phyloP scores from a whole-genome alignment of 768 basidiomycete species.

The Podaxis sp. region DNA sequence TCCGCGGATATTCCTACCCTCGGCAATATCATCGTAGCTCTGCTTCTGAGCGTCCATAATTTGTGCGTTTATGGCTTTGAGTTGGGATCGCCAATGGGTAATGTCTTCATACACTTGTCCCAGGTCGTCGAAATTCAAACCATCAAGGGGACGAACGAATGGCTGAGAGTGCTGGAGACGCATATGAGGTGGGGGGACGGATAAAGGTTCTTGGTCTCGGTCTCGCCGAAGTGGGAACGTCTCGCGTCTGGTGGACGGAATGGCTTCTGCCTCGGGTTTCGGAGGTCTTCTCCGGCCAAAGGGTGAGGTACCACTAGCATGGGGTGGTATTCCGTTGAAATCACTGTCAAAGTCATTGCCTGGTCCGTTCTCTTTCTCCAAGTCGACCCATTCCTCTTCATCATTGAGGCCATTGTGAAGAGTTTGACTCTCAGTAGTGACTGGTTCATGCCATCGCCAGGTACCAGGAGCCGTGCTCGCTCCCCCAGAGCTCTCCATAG shows the following conservation, averaged over 20 bases:
- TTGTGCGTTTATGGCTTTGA: constrained; percentile 73
- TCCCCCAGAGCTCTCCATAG: constrained; percentile 8
- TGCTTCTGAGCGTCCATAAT: constrained; percentile 68
- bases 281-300: constrained; percentile 34
- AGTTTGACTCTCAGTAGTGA: constrained; percentile 9
- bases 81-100: constrained; percentile 62
- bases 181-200: constrained; percentile 62
- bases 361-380: constrained; percentile 43
- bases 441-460: constrained; percentile 8
- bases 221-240: constrained; percentile 60
- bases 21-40: constrained; percentile 71
- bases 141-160: constrained; percentile 75
- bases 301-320: constrained; percentile 35
- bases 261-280: constrained; percentile 33
- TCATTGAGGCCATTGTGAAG: constrained; percentile 23
- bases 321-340: constrained; percentile 35
- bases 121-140: constrained; percentile 64
- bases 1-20: constrained; percentile 67
- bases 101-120: constrained; percentile 69
- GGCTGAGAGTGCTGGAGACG: constrained; percentile 69
- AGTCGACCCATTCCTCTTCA: constrained; percentile 62
- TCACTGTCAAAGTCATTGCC: constrained; percentile 37
- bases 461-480: constrained; percentile 16
- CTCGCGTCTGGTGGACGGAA: constrained; percentile 46
- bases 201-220: constrained; percentile 28